Conservation (phyloP, 768 basidiomycete genomes). For the Antrodiella citrinella region DNA sequence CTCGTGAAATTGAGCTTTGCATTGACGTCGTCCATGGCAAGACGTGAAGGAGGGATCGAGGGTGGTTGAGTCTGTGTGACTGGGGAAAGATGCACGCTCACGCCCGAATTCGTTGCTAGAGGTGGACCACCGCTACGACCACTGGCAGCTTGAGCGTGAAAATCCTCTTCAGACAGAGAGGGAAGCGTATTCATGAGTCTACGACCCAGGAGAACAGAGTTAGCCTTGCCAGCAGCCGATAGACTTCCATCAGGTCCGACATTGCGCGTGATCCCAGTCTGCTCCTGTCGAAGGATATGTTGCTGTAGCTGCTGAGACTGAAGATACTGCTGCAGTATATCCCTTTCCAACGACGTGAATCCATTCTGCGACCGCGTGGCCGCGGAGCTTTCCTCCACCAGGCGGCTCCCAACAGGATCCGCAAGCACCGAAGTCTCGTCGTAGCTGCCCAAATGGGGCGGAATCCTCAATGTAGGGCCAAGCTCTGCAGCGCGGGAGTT, state of each 20-base stretch:
- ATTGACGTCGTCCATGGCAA: constrained; percentile 8
- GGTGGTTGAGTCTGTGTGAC: not conserved
- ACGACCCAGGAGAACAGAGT: constrained; percentile 2
- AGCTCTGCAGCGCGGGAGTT: not conserved
- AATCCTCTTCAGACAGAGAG: constrained; percentile 28
- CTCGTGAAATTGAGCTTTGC: constrained; percentile 7
- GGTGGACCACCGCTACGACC: too few species aligned
- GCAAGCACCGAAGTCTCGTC: not conserved
- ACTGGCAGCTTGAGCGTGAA: constrained; percentile 8
- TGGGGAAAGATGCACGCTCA: not conserved
- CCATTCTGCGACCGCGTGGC: constrained; percentile 37
- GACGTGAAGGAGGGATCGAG: not conserved
- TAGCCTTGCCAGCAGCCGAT: not conserved
- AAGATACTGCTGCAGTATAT: constrained; percentile 51
- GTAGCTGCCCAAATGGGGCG: not conserved
- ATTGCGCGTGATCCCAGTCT: too few species aligned
- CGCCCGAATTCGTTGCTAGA: not conserved
- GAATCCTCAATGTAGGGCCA: too few species aligned
- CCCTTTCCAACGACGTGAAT: constrained; percentile 62
- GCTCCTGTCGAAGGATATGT: not conserved
- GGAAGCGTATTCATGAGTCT: constrained; percentile 15
- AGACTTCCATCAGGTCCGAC: not conserved
- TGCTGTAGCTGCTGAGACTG: constrained; percentile 8
- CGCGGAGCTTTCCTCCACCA: too few species aligned
- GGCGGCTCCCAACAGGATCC: not conserved